Base-by-base conservation (phyloP, 257 asterid genomes). In the Scutellaria barbata region DNA sequence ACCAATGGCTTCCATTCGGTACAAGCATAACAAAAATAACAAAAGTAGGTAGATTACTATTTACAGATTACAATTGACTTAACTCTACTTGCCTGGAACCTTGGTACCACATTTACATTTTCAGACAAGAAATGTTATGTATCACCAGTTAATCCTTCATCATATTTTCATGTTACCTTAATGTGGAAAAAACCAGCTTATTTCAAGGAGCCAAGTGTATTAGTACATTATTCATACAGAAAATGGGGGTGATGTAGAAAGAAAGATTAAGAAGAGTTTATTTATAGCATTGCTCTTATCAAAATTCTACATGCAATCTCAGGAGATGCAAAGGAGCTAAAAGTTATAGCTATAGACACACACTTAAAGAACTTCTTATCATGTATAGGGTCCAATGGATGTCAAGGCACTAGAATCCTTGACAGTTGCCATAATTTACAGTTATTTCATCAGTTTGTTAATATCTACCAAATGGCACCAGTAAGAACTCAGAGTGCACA, bases 331-430 rank as follows among this genome's bases (percentile, higher is more conserved):
- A 61, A 55, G 60, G 58, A 54, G 71, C 20, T 48, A 40, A 22
- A 10, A 10, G 2, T 8, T 40, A 11, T 65, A 51, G 25, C 67
- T 53, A 11, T 3, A 35, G 8, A 51, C 25, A 2, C 39, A 3
- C 14, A 54, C 12, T 46, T 43, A 14, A 50, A 53, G 66, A 60
- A 66, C 39, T 56, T 61, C 17, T 41, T 30, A 12, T 51, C 55
- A 42, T 53, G 45, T 30, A 43, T 8, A 57, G 11, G 42, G 42
- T 67, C 56, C 6, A 43, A 8, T 58, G 68, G 63, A 64, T 18
- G 68, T 59, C 68, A 63, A 42, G 72, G 52, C 33, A 61, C 74
- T 35, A 68, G 55, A 52, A 5, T 48, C 10, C 41, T 10, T 43
- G 12, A 58, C 51, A 20, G 59, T 56, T 35, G 59, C 41, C 57